Conservation (phyloP, 495 filamentous ascomycete genomes). For the Penicillium steckii region DNA sequence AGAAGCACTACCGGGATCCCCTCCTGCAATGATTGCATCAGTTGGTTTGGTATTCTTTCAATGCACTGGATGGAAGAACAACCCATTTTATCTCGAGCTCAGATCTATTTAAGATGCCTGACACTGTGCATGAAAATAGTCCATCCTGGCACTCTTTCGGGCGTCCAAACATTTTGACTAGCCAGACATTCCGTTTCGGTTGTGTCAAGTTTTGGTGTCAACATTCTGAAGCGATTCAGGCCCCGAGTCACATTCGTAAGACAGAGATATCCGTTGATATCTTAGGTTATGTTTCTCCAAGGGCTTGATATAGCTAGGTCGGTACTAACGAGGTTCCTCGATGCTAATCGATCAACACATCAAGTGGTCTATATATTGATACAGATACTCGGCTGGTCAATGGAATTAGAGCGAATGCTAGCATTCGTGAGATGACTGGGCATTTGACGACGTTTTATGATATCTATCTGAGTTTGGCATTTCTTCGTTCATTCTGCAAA, state of each 20-base stretch:
- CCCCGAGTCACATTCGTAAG: background rate
- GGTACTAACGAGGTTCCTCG: no score
- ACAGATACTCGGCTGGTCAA: no score
- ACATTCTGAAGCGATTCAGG: background rate
- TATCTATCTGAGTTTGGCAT: no score
- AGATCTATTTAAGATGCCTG: background rate
- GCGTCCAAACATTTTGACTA: background rate
- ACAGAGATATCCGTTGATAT: background rate
- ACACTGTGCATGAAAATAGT: background rate
- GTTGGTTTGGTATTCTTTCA: background rate
- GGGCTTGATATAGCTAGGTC: background rate
- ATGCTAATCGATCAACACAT: no score
- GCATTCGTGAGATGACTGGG: no score
- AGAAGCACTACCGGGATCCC: constrained; percentile 72
- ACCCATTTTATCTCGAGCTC: background rate
- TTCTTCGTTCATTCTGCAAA: no score
- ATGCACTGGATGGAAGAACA: background rate
- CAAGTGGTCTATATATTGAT: no score
- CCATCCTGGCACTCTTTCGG: background rate
- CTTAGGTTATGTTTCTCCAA: background rate
- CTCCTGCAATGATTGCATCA: constrained; percentile 40
- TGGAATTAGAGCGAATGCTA: no score
- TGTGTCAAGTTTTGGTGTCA: background rate
- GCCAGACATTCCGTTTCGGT: background rate
- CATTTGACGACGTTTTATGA: no score